Conservation (phyloP, 257 asterid species). For the Solanum paucissectum region DNA sequence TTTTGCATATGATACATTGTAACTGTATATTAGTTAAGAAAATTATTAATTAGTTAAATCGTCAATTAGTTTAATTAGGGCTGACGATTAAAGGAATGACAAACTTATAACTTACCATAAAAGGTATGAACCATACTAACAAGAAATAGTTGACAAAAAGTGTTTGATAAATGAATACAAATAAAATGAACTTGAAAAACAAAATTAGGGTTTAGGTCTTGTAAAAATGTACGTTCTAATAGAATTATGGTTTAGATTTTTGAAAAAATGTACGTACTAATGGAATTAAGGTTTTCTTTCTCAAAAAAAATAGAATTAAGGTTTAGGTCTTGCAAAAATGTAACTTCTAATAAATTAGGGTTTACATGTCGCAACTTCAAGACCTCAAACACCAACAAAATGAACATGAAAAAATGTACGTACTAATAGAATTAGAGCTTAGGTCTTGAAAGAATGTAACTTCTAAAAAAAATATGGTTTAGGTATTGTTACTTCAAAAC, state of each 20-base stretch:
- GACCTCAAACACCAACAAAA: background rate
- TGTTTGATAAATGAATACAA: background rate
- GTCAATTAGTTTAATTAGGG: background rate
- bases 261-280: background rate
- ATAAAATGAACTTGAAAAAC: background rate
- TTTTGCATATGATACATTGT: background rate
- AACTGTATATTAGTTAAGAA: background rate
- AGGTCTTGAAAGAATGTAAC: background rate
- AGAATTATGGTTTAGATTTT: background rate
- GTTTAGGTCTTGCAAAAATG: background rate
- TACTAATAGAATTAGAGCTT: background rate
- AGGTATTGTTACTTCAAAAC: background rate
- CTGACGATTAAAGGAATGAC: background rate
- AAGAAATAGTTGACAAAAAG: background rate
- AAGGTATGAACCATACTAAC: background rate
- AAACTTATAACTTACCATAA: background rate
- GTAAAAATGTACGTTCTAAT: background rate
- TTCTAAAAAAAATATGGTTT: background rate
- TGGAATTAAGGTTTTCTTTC: background rate
- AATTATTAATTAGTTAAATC: no score
- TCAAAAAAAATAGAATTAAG: no score
- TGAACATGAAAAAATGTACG: background rate
- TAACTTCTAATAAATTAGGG: background rate
- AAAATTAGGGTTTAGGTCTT: background rate
- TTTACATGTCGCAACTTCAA: background rate